phyloP scores from a whole-genome alignment of 495 filamentous ascomycete species.

The Aspergillus saccharolyticus region DNA sequence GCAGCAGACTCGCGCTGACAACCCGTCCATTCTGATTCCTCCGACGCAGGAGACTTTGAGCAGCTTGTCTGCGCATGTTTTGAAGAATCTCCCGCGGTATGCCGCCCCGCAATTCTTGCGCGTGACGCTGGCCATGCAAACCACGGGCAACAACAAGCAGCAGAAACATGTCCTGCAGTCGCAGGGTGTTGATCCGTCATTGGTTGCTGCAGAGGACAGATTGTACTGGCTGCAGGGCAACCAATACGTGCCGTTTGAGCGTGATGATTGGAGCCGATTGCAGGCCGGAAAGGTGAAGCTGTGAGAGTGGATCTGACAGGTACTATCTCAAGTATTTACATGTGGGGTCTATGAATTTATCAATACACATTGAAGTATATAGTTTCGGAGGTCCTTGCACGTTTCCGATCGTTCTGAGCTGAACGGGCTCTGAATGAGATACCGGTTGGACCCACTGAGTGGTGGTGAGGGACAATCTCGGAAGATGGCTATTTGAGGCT shows the following conservation, averaged over 20 bases:
- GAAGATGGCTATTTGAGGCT: not conserved
- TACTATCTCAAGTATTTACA: no score
- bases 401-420: not conserved
- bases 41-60: constrained; percentile 43
- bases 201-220: constrained; percentile 50
- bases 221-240: constrained; percentile 65
- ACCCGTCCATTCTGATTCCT: constrained; percentile 22
- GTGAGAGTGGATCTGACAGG: constrained; percentile 1
- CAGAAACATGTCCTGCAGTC: constrained; percentile 65
- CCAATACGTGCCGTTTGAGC: constrained; percentile 62
- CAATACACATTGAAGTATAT: not conserved
- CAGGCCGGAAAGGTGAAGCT: constrained; percentile 55
- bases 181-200: constrained; percentile 66
- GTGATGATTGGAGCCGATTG: constrained; percentile 63
- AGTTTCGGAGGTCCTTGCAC: not conserved
- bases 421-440: not conserved
- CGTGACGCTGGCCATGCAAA: constrained; percentile 53
- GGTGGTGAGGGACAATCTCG: not conserved
- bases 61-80: constrained; percentile 55
- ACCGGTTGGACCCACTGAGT: not conserved
- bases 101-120: constrained; percentile 77
- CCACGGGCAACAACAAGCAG: constrained; percentile 85
- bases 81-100: constrained; percentile 62
- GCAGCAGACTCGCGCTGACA: constrained; percentile 32
- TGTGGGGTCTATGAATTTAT: not conserved